These are phyloP conservation scores for Lyophyllum decastes DNA, from an alignment of 768 basidiomycete species.

Conservation along the genomic window DNA sequence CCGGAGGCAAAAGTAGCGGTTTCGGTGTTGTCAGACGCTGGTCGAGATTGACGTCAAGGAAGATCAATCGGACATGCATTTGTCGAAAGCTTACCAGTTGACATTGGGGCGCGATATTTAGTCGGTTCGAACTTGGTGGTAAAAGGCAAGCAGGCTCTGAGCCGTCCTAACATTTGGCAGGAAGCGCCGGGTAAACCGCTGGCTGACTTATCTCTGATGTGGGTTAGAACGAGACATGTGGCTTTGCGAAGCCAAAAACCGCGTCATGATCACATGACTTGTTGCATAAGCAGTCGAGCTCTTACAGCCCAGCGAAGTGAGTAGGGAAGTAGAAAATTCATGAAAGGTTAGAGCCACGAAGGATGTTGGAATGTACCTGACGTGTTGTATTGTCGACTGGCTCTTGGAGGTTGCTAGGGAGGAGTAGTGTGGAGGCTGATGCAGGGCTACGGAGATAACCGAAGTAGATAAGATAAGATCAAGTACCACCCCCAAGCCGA, in stretches of 20 bases:
- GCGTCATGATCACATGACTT: constrained; percentile 6
- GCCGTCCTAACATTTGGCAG: constrained; percentile 26
- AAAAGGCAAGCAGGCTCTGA: constrained; percentile 23
- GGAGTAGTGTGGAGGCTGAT: too few species aligned
- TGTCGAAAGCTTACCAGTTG: constrained; percentile 29
- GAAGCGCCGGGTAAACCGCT: not conserved
- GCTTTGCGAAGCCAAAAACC: not conserved
- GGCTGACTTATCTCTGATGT: not conserved
- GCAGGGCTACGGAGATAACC: too few species aligned
- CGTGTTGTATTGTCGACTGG: too few species aligned
- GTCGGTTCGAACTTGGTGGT: constrained; percentile 34
- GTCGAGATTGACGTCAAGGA: not conserved
- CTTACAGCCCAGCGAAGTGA: too few species aligned
- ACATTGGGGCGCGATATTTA: constrained; percentile 41
- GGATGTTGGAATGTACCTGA: too few species aligned
- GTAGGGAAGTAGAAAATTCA: too few species aligned
- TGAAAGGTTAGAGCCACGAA: too few species aligned
- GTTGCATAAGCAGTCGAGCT: not conserved
- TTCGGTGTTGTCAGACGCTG: constrained; percentile 27
- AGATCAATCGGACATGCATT: not conserved
- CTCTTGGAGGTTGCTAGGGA: too few species aligned
- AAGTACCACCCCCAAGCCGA: too few species aligned
- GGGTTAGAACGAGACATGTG: constrained; percentile 23
- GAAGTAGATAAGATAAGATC: too few species aligned
- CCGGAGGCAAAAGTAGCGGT: constrained; percentile 57